Percentiles rank a stretch among this genome's conserved stretches.
Evolutionary conservation across 2,329 filamentous ascomycete species (phyloP).

Genomic region (Hypoxylon rubiginosum): DNA sequence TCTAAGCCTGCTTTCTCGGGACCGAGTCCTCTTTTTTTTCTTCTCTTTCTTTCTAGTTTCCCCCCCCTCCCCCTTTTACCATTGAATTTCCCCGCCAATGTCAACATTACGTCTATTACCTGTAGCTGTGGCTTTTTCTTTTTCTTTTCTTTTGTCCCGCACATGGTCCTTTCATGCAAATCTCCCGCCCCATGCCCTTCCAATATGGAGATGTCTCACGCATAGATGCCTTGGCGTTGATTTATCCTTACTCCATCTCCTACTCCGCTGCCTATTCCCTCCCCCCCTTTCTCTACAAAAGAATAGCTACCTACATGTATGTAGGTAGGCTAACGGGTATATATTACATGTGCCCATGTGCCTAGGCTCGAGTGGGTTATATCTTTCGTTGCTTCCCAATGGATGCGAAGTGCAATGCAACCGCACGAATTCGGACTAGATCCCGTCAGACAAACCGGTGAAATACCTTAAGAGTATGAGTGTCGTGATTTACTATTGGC

Average conservation of each 20-base stretch:
- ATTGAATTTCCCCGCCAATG: slow-evolving; percentile 12
- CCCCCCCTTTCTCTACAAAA: too few species aligned
- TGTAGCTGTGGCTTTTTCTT: slow-evolving; percentile 12
- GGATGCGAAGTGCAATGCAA: slow-evolving; percentile 24
- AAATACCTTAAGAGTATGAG: slow-evolving; percentile 7
- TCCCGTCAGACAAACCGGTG: slow-evolving; percentile 26
- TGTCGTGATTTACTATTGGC: background rate
- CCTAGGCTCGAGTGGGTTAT: slow-evolving; percentile 28
- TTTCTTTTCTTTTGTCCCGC: background rate
- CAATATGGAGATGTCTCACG: slow-evolving; percentile 7
- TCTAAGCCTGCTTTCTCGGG: slow-evolving; percentile 10
- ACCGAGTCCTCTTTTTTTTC: slow-evolving; percentile 21
- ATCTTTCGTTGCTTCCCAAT: slow-evolving; percentile 21
- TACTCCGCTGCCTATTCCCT: too few species aligned
- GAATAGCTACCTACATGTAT: too few species aligned
- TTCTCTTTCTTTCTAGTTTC: slow-evolving; percentile 11
- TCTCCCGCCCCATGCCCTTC: slow-evolving; percentile 1
- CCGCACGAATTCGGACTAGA: slow-evolving; percentile 24
- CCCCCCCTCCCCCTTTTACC: slow-evolving; percentile 2
- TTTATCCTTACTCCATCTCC: background rate
- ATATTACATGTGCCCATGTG: background rate
- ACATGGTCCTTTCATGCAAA: background rate
- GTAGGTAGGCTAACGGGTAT: too few species aligned
- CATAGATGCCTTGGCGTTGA: slow-evolving; percentile 7
- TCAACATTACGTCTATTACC: background rate